Percentiles rank a stretch among this genome's conserved stretches.
Conservation (phyloP, 352 stramenopile species). For the Globisporangium uncinulatum region DNA sequence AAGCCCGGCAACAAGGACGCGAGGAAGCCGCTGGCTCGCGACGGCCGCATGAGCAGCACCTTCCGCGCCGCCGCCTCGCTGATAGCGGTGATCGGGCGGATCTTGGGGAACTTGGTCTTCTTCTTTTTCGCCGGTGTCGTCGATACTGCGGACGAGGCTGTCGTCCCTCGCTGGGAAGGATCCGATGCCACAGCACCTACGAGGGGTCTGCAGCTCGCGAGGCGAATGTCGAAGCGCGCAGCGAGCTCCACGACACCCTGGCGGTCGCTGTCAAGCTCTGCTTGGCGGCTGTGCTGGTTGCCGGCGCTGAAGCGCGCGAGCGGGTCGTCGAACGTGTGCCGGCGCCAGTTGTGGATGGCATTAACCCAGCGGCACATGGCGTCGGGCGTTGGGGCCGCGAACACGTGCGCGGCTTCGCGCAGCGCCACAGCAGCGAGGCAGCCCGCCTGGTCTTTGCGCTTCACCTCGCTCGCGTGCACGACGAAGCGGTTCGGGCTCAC, state of each 20-base stretch:
- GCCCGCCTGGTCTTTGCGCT: slow-evolving; percentile 42
- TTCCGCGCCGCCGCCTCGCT: slow-evolving; percentile 13
- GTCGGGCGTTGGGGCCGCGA: slow-evolving; percentile 46
- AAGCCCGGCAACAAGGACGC: slow-evolving; percentile 28
- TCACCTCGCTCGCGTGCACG: slow-evolving; percentile 39
- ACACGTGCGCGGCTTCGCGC: slow-evolving; percentile 28
- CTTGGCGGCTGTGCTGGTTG: slow-evolving; percentile 19
- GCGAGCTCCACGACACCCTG: slow-evolving; percentile 16
- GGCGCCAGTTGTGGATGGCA: slow-evolving; percentile 67
- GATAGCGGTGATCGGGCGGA: slow-evolving; percentile 13
- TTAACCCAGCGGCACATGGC: slow-evolving; percentile 63
- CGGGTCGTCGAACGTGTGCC: slow-evolving; percentile 58
- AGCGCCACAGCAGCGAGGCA: slow-evolving; percentile 31
- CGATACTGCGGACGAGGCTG: too few species aligned
- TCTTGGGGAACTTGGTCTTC: slow-evolving; percentile 16
- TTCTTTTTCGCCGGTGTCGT: slow-evolving; percentile 1
- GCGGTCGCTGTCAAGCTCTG: slow-evolving; percentile 11
- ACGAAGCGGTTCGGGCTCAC: slow-evolving; percentile 69
- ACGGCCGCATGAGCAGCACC: slow-evolving; percentile 11
- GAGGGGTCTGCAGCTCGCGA: slow-evolving; percentile 11
- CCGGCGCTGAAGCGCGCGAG: slow-evolving; percentile 14
- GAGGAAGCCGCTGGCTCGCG: slow-evolving; percentile 16
- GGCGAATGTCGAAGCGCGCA: slow-evolving; percentile 46
- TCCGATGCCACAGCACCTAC: neutral
- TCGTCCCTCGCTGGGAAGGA: too few species aligned